Percentiles rank a stretch among this genome's conserved stretches.
Conservation (phyloP, 805 yeast genomes). For the Saccharomycopsis sp. region DNA sequence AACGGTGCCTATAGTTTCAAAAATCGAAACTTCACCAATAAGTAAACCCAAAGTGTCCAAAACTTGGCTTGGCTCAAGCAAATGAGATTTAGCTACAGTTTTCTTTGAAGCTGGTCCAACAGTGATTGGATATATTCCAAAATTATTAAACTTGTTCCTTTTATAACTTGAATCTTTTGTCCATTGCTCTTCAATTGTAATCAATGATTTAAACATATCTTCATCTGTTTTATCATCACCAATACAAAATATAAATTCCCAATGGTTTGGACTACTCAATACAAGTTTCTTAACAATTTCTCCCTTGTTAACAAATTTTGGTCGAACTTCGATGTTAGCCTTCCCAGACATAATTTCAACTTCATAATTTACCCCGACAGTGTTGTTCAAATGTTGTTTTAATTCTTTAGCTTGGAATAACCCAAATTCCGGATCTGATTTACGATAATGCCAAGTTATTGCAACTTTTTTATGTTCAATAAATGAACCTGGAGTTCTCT, state of each 20-base stretch:
- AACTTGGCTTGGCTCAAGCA: slow-evolving; percentile 78
- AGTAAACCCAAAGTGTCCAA: slow-evolving; percentile 75
- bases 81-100: slow-evolving; percentile 80
- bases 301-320: slow-evolving; percentile 90
- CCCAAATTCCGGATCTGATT: slow-evolving; percentile 92
- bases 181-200: slow-evolving; percentile 54
- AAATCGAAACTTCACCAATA: slow-evolving; percentile 70
- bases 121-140: slow-evolving; percentile 76
- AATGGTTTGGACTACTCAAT: slow-evolving; percentile 34
- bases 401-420: slow-evolving; percentile 75
- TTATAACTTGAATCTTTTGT: slow-evolving; percentile 32
- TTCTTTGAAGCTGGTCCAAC: slow-evolving; percentile 88
- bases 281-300: slow-evolving; percentile 85
- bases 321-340: slow-evolving; percentile 96
- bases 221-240: slow-evolving; percentile 98
- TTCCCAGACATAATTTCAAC: slow-evolving; percentile 96
- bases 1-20: slow-evolving; percentile 72
- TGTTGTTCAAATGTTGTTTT: slow-evolving; percentile 51
- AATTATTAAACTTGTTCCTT: slow-evolving; percentile 39
- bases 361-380: slow-evolving; percentile 60
- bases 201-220: slow-evolving; percentile 86
- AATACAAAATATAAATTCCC: slow-evolving; percentile 81
- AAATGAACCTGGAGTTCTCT: slow-evolving; percentile 82
- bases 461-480: slow-evolving; percentile 90
- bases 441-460: slow-evolving; percentile 94